phyloP scores from a whole-genome alignment of 441 rosid genomes.

The Pelargonium myrrhifolium region DNA sequence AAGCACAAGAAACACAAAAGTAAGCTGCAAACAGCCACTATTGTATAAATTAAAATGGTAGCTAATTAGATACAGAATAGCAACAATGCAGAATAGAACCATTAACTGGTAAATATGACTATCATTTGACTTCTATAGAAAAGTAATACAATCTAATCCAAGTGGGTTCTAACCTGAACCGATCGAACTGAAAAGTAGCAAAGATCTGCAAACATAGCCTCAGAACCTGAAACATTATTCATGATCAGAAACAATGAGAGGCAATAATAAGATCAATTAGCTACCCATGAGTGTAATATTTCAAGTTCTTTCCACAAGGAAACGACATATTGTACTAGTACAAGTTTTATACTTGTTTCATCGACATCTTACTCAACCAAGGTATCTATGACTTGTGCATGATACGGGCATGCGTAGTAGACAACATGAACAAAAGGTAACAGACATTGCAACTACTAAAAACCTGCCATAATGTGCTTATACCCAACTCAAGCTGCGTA shows the following conservation, averaged over 20 bases:
- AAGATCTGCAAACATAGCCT: conserved; percentile 99
- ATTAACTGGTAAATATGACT: conserved; percentile 12
- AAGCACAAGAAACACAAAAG: conserved; percentile 86
- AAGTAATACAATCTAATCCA: neutral
- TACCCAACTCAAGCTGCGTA: conserved; percentile 1
- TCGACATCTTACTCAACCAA: neutral
- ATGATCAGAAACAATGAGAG: conserved; percentile 12
- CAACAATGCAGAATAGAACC: conserved; percentile 7
- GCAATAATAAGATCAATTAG: conserved; percentile 3
- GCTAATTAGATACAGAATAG: conserved; percentile 13
- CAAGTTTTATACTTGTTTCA: neutral
- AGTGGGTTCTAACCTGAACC: conserved; percentile 60
- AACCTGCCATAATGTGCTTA: neutral
- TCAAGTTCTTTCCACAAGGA: neutral
- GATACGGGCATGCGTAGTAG: neutral
- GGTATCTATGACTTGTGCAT: neutral
- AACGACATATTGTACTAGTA: neutral
- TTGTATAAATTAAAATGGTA: conserved; percentile 30
- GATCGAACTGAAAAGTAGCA: conserved; percentile 95
- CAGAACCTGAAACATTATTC: conserved; percentile 58
- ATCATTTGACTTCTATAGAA: neutral
- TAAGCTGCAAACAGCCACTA: conserved; percentile 71
- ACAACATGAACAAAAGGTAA: neutral
- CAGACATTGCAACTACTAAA: neutral
- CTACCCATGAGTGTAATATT: conserved; percentile 9